Base-by-base conservation (phyloP, 2,329 filamentous ascomycete species). In the Byssochlamys sp. region DNA sequence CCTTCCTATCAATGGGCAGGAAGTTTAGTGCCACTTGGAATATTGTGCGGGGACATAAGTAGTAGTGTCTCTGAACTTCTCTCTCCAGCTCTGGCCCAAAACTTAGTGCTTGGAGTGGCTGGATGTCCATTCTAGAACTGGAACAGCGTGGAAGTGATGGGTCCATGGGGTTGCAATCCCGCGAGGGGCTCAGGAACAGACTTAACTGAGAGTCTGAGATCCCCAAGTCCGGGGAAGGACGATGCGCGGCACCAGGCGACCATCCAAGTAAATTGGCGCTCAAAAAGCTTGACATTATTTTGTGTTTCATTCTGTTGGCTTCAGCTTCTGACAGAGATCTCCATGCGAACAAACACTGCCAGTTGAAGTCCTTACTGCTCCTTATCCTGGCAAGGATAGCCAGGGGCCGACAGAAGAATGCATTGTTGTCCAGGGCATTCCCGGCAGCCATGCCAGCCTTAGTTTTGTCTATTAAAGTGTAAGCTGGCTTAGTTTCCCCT, bases 371-470 rank as follows among this genome's bases (percentile, higher is more conserved):
- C 39, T 19, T 45, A 14, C 19, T 45, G 12, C 39, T 45, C n/a
- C 39, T 45, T 24, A 45, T 19, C 19, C 39, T 14, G n/a, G 39
- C 14, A 45, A 45, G 39, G 39, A 45, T 45, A 45, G n/a, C 39
- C 39, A 49, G 52, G 11, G 53, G 55, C 19, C n/a, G 48, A 29
- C 33, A 53, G 51, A 48, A 54, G 54, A 56, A 58, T 57, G 60
- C 60, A 45, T 45, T 45, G 9, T 19, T 19, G n/a, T 19, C 19
- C 39, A 45, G 39, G 39, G 19, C 39, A 45, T 45, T 45, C 39
- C 5, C 35, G n/a, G 35, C 35, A 45, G 35, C 35, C 39, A 45
- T 45, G n/a, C 39, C 12, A 7, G 39, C 4, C 39, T 19, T 45
- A 6, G 19, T 19, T 31, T 19, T 45, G n/a, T 10, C 39, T 6